Base-by-base conservation (phyloP, 2,329 filamentous ascomycete species). In the Pseudogymnoascus sp. region DNA sequence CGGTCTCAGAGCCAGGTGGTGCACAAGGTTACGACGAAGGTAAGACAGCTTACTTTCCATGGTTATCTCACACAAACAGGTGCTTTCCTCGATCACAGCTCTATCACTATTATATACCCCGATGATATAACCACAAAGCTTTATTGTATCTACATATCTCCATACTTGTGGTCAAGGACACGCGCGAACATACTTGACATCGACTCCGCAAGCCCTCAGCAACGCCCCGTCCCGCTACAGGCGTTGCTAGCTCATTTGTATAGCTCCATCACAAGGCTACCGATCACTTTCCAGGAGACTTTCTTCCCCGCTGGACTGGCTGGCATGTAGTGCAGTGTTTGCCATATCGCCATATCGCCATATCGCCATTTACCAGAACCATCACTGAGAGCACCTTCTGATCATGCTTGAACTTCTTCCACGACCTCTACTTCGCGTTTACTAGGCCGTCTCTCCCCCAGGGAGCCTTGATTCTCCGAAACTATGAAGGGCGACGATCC, bases 261-360 rank as follows among this genome's bases (percentile, higher is more conserved):
- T 60, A 42, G 59, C 59, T 37, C 59, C 59, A 40, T 60, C 59
- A 14, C 38, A 16, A 60, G 38, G 59, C 59, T 38, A 60, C 10
- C 59, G 59, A 40, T 11, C 59, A 25, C 59, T 31, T 25, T 40
- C 23, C 14, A 37, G 33, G 33, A 60, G 59, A 23, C 33, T 42
- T 60, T 60, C 33, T 60, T 38, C 33, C 59, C 59, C 33, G 35
- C 33, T 60, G 33, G 33, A 37, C 35, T 38, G 59, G 33, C 12
- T 40, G 25, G 50, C 50, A 33, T 31, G 50, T 33, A 56, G 28
- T 33, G 50, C 33, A 60, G 18, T 60, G 33, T 60, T 60, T 6
- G 28, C 28, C 28, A 56, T 56, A 56, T 28, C 18, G 16, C 28
- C 28, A 56, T 56, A 56, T 28, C 18, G 16, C 28, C 28, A 56